Conservation (phyloP, 2,329 filamentous ascomycete species). For the Blumeria hordei region DNA sequence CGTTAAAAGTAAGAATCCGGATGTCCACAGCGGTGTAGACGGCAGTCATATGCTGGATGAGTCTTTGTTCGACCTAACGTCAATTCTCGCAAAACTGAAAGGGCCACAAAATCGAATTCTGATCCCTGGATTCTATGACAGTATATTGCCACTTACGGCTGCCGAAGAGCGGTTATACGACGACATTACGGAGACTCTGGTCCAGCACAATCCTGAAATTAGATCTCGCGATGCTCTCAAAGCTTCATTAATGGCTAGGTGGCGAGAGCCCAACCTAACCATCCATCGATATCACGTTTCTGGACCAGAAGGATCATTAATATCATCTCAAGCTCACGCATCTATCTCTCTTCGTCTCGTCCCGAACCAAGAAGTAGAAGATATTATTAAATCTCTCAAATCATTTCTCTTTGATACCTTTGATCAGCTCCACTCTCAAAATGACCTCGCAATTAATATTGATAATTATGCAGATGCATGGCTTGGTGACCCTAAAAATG, state of each 20-base stretch:
- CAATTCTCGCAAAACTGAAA: constrained; percentile 60
- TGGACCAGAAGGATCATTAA: constrained; percentile 74
- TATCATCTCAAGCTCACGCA: constrained; percentile 71
- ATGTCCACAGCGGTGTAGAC: constrained; percentile 91
- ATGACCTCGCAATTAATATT: constrained; percentile 57
- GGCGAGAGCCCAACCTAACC: constrained; percentile 85
- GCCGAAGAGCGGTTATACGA: constrained; percentile 63
- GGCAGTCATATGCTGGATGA: constrained; percentile 79
- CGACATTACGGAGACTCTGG: constrained; percentile 57
- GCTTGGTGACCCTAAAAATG: constrained; percentile 76
- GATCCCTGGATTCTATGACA: constrained; percentile 74
- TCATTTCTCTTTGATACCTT: constrained; percentile 50
- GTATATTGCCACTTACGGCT: constrained; percentile 47
- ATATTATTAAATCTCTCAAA: constrained; percentile 44
- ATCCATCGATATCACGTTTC: constrained; percentile 86
- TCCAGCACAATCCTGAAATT: constrained; percentile 40
- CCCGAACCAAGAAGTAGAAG: constrained; percentile 68
- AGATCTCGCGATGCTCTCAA: constrained; percentile 46
- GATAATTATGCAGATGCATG: constrained; percentile 90
- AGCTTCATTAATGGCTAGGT: constrained; percentile 68
- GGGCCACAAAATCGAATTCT: constrained; percentile 57
- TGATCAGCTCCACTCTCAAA: constrained; percentile 49
- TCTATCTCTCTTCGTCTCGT: constrained; percentile 79
- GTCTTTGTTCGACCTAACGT: constrained; percentile 72
- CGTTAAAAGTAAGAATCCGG: constrained; percentile 63